Evolutionary conservation across 176 grass and related monocot genomes (phyloP), one percentile per base, ranked within the genome.

Genomic region (Oryza glaberrima): DNA sequence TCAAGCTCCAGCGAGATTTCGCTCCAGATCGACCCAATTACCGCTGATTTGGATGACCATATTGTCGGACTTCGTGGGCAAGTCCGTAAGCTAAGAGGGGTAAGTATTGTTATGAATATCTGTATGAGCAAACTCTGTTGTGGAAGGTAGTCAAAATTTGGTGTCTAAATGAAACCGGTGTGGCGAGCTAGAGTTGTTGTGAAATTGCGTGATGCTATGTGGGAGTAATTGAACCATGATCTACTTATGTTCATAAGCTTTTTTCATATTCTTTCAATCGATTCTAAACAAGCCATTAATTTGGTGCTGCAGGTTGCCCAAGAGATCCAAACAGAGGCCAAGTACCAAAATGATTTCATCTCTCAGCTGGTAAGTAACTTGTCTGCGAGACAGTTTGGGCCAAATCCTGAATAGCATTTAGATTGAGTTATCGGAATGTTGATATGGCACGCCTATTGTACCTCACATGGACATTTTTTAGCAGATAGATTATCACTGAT

Each of bases 331-430:
- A 60, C 82, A 6, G 93, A 98, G 85, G 96, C 87, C n/a, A 95
- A 86, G 81, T 95, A 79, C 77, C 89, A 98, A 69, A 94, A 92
- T 65, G 88, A 98, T 85, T 94, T 94, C 85, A 92, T 95, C 64
- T 87, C 85, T 80, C 89, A 95, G 70, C 44, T 94, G 88, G 93
- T 94, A 77, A 91, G 88, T 92, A 19, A 40, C 46, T 47, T 65
- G 12, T 26, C 56, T 73, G 49, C 2, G 5, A 32, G 73, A 20
- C 49, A 72, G 5, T 80, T 32, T 78, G 3, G 14, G 13, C 0
- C 4, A 65, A 40, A 48, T 26, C 20, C 15, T 48, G 34, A 65
- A 61, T 20, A 14, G n/a, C 19, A 76, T 47, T 63, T 70, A 74
- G 30, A 82, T 30, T 25, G 49, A 36, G 47, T 14, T 77, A 19